Conservation (phyloP, 164 flowering plant species). For the Vitis labrusca region DNA sequence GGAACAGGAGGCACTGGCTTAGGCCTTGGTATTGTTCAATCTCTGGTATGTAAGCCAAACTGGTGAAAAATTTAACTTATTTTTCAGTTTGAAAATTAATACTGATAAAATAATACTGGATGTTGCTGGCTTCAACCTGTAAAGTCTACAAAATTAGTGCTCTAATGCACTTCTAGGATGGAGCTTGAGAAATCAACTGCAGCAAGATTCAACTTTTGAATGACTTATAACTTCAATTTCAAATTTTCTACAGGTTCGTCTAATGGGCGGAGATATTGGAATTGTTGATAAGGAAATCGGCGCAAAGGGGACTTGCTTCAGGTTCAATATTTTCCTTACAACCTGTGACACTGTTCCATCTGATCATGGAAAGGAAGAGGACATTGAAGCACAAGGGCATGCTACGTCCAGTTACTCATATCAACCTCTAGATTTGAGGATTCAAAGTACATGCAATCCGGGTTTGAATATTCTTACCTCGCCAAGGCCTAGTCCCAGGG, state of each 20-base stretch:
- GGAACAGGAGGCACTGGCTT: slow-evolving; percentile 75
- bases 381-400: slow-evolving; percentile 4
- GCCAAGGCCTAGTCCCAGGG: slow-evolving; percentile 14
- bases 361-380: neutral
- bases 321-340: slow-evolving; percentile 56
- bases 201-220: no score
- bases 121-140: no score
- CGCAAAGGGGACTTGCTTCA: slow-evolving; percentile 74
- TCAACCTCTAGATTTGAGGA: neutral
- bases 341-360: neutral
- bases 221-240: no score
- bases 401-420: neutral
- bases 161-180: no score
- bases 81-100: no score
- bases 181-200: no score
- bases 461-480: neutral
- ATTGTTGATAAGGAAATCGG: slow-evolving; percentile 64
- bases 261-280: slow-evolving; percentile 86
- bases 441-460: neutral
- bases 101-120: no score
- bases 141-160: no score
- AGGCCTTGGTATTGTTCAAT: slow-evolving; percentile 90
- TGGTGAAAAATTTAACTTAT: no score
- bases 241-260: slow-evolving; percentile 51
- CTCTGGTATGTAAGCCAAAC: slow-evolving; percentile 44